Percentiles rank a stretch among this genome's conserved stretches.
phyloP scores from a whole-genome alignment of 2,329 filamentous ascomycete species.

The Cytospora piceae region DNA sequence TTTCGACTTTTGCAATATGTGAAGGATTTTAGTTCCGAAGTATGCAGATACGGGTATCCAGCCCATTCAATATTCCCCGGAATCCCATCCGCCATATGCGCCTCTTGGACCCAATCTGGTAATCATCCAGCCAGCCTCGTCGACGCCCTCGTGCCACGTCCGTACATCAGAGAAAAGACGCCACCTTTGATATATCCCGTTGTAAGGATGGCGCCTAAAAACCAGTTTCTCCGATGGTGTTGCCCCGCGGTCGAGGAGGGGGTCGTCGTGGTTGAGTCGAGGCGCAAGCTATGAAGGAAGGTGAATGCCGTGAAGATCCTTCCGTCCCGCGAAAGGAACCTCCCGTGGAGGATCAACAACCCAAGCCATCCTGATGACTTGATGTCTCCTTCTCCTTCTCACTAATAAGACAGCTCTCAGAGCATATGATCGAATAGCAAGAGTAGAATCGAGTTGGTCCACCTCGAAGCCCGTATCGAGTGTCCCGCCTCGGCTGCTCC shows the following conservation, averaged over 20 bases:
- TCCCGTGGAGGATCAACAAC: conserved; percentile 3
- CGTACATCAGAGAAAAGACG: conserved; percentile 9
- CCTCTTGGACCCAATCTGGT: not conserved
- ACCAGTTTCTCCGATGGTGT: conserved; percentile 12
- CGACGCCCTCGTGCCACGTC: not conserved
- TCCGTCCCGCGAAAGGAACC: not conserved
- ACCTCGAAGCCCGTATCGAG: conserved; percentile 10
- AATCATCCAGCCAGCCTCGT: not conserved
- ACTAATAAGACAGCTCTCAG: conserved; percentile 13
- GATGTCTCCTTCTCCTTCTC: not conserved
- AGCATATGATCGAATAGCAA: conserved; percentile 8
- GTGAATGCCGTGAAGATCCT: not conserved
- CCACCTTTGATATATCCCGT: not conserved
- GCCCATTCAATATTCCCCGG: not conserved
- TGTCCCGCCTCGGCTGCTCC: conserved; percentile 15
- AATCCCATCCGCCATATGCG: not conserved
- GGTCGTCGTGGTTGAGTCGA: not conserved
- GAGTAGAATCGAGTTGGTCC: not conserved
- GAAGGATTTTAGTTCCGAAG: not conserved
- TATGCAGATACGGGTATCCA: not conserved
- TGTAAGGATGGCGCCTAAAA: conserved; percentile 6
- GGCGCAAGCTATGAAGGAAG: not conserved
- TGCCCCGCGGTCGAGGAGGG: not conserved
- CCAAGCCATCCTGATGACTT: conserved; percentile 20
- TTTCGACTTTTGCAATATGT: not conserved